A percentile compares a stretch with the other conserved stretches of the same genome.
Conservation (phyloP, 768 basidiomycete genomes). For the Boletellus ananas region DNA sequence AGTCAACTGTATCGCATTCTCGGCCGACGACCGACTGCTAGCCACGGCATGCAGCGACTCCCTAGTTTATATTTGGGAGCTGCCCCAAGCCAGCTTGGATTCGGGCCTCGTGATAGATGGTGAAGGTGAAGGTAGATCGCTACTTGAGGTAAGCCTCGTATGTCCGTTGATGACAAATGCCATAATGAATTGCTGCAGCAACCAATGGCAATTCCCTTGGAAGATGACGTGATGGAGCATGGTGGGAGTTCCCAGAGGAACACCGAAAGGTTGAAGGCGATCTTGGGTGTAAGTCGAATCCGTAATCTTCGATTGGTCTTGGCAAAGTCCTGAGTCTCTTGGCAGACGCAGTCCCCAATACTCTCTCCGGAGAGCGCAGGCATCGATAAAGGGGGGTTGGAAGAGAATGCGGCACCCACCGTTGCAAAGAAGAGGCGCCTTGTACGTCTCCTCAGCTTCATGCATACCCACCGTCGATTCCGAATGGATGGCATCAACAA, state of each 20-base stretch:
- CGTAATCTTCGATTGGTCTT: not conserved
- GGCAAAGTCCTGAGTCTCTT: slow-evolving; percentile 4
- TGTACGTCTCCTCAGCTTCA: slow-evolving; percentile 5
- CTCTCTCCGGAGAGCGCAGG: slow-evolving; percentile 4
- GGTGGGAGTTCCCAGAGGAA: not conserved
- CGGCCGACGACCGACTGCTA: slow-evolving; percentile 27
- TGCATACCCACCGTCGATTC: slow-evolving; percentile 1
- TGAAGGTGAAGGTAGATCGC: slow-evolving; percentile 18
- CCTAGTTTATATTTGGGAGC: slow-evolving; percentile 29
- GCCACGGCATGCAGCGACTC: slow-evolving; percentile 32
- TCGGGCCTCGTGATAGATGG: slow-evolving; percentile 27
- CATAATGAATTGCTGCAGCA: slow-evolving; percentile 12
- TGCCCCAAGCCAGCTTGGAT: slow-evolving; percentile 26
- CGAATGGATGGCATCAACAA: not conserved
- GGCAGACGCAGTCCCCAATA: slow-evolving; percentile 8
- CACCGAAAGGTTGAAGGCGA: slow-evolving; percentile 7
- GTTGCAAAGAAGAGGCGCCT: not conserved
- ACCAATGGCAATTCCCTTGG: slow-evolving; percentile 1
- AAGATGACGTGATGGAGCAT: slow-evolving; percentile 2
- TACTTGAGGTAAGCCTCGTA: slow-evolving; percentile 23
- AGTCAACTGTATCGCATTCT: slow-evolving; percentile 30
- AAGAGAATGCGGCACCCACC: slow-evolving; percentile 7
- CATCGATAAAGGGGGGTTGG: slow-evolving; percentile 2
- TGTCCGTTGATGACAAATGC: not conserved
- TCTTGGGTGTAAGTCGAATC: slow-evolving; percentile 16